These are phyloP conservation scores for Penicillium hordei DNA, from an alignment of 2,329 filamentous ascomycete genomes.

Conservation along the genomic window DNA sequence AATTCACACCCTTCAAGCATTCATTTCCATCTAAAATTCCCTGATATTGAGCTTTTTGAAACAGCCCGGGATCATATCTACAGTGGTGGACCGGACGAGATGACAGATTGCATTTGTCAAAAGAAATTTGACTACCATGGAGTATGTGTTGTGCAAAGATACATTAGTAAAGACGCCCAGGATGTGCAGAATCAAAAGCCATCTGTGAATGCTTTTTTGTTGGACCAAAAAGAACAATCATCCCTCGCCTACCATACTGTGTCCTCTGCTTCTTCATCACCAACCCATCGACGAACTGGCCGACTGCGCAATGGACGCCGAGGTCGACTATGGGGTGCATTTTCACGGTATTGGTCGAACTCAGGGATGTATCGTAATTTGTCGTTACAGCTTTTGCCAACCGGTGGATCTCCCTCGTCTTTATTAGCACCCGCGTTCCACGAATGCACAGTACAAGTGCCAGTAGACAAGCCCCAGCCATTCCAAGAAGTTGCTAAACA, in stretches of 20 bases:
- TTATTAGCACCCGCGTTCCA: conserved; percentile 67
- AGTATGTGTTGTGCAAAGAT: not conserved
- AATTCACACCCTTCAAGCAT: conserved; percentile 19
- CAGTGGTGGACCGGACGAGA: not conserved
- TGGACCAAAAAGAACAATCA: not conserved
- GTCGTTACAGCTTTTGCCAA: conserved; percentile 62
- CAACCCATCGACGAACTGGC: conserved; percentile 19
- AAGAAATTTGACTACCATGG: not conserved
- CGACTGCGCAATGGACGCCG: conserved; percentile 24
- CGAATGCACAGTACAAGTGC: conserved; percentile 74
- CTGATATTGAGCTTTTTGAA: not conserved
- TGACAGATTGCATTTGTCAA: not conserved
- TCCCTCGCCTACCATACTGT: conserved; percentile 12
- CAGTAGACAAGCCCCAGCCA: conserved; percentile 68
- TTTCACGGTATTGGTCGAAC: conserved; percentile 41
- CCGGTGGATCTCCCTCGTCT: conserved; percentile 62
- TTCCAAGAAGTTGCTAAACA: conserved; percentile 75
- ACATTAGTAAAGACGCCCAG: not conserved
- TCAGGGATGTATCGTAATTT: conserved; percentile 53
- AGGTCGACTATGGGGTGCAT: conserved; percentile 9
- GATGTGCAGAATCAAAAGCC: not conserved
- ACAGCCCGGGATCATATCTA: not conserved
- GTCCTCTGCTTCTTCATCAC: conserved; percentile 17
- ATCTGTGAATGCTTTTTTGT: not conserved
- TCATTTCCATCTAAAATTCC: too few relatives aligned